Evolutionary conservation across 176 grass and related monocot genomes (phyloP), one percentile per base, ranked within the genome.

Genomic region (Oryza coarctata): DNA sequence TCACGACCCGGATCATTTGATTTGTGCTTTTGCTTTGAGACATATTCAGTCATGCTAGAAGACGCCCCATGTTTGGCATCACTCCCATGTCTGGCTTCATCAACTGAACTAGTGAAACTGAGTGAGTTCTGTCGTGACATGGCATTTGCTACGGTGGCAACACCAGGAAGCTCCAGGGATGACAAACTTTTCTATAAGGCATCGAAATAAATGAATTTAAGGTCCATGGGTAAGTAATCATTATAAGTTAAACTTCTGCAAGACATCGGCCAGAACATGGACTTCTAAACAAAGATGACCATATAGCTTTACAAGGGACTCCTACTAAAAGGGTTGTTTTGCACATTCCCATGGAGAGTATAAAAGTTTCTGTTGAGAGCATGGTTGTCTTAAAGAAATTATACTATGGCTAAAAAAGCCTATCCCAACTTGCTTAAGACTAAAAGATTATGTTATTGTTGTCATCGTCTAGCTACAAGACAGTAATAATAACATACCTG

Each of bases 121-220:
- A 84, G 62, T 38, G 96, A 88, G 71, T 87, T 89, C 67, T 85
- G 87, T 62, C 62, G 66, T 36, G 92, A 87, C 87, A 91, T 77
- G 30, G 81, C 88, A 76, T 91, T 91, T 86, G 90, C 92, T 52
- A 91, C 77, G 65, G 93, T 82, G 66, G 89, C 90, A 67, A 95
- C 85, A 71, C 96, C 80, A 64, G 93, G 91, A 73, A 99, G 90
- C 87, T 99, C 89, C 34, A 99, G 88, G 30, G 96, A 99, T 78
- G 96, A 99, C 80, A 99, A 77, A 77, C 93, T 95, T 92, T 93
- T 99, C 96, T 99, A 86, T 31, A 91, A 88, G 44, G 61, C 62
- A 49, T 65, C 44, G 22, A 84, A 45, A 77, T 2, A 77, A 82
- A 70, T 69, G 30, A 68, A 79, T 80, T 82, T 63, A 36, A 80